These are phyloP conservation scores for Eutrema heterophyllum DNA, from an alignment of 345 rosid species.

Conservation along the genomic window DNA sequence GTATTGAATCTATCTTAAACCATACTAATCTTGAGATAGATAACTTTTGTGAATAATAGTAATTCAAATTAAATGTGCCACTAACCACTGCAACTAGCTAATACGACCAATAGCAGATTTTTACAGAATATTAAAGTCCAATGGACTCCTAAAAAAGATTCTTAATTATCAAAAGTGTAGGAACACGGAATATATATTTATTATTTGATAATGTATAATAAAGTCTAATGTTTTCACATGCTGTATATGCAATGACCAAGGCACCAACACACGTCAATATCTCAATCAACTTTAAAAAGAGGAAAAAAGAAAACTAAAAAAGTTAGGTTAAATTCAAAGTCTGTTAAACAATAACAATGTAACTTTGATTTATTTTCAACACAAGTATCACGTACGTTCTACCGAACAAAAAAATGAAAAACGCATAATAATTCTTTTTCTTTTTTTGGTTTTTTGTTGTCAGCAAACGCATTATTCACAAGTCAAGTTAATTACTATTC, in stretches of 20 bases:
- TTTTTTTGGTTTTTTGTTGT: no score
- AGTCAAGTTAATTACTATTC: background rate
- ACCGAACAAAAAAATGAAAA: background rate
- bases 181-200: background rate
- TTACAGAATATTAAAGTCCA: background rate
- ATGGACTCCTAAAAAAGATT: background rate
- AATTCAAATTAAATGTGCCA: background rate
- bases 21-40: no score
- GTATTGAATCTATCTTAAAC: no score
- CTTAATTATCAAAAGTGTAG: background rate
- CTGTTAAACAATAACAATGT: constrained; percentile 13
- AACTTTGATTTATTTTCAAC: constrained; percentile 1
- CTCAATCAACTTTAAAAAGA: background rate
- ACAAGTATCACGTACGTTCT: background rate
- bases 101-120: background rate
- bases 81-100: background rate
- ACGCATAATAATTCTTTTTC: no score
- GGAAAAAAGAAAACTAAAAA: background rate
- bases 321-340: background rate
- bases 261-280: background rate
- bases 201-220: background rate
- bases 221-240: background rate
- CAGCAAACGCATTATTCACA: background rate
- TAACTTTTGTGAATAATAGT: no score
- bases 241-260: background rate